phyloP scores from a whole-genome alignment of 2,329 filamentous ascomycete genomes.

The Verticillium nonalfalfae region DNA sequence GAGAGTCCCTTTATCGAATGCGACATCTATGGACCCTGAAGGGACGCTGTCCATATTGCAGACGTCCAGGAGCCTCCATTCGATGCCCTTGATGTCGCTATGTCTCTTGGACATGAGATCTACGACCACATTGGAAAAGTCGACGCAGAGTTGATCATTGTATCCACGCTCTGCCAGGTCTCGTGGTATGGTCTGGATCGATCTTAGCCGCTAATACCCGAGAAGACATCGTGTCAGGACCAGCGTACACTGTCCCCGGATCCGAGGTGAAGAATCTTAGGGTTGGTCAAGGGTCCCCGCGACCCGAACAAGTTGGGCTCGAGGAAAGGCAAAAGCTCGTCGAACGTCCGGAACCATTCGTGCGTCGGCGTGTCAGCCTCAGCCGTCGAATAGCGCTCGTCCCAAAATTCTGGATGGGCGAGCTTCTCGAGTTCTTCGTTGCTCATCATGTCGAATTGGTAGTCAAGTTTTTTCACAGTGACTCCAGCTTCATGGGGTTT shows the following conservation, averaged over 20 bases:
- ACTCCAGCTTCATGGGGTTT: not conserved
- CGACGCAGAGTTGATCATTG: slow-evolving; percentile 44
- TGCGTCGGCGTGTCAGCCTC: slow-evolving; percentile 32
- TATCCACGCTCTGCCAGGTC: slow-evolving; percentile 42
- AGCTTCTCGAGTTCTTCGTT: not conserved
- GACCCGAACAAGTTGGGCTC: slow-evolving; percentile 30
- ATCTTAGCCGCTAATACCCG: not conserved
- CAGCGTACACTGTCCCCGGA: slow-evolving; percentile 47
- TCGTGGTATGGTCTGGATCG: slow-evolving; percentile 39
- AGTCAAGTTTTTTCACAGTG: not conserved
- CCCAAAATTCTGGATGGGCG: not conserved
- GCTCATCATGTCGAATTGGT: not conserved
- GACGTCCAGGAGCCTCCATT: slow-evolving; percentile 45
- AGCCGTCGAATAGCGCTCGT: slow-evolving; percentile 14
- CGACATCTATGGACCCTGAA: slow-evolving; percentile 40
- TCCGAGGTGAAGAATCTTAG: slow-evolving; percentile 47
- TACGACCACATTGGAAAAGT: slow-evolving; percentile 50
- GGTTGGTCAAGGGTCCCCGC: slow-evolving; percentile 17
- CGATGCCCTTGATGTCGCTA: slow-evolving; percentile 28
- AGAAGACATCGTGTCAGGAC: slow-evolving; percentile 1
- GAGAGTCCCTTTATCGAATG: slow-evolving; percentile 51
- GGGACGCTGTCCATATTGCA: slow-evolving; percentile 37
- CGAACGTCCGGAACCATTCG: slow-evolving; percentile 48
- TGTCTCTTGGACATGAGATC: slow-evolving; percentile 42
- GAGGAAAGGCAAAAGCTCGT: slow-evolving; percentile 41